phyloP scores from a whole-genome alignment of 2,329 filamentous ascomycete species.

The Aspergillus sp. region DNA sequence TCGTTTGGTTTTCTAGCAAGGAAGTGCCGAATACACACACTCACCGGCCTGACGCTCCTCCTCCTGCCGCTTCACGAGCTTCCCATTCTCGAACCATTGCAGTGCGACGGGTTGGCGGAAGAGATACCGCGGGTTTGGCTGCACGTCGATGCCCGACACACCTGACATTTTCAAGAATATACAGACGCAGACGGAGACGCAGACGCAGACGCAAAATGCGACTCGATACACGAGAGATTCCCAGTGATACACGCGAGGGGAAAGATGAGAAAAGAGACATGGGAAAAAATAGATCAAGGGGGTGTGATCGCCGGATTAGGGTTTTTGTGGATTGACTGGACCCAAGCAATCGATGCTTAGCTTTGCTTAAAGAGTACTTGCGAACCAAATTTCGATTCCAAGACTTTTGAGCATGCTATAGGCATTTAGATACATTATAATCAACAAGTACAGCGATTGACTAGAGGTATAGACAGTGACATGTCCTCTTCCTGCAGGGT shows the following conservation, averaged over 20 bases:
- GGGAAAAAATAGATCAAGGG: neutral
- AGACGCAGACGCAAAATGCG: neutral
- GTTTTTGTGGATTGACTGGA: neutral
- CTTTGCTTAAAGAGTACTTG: neutral
- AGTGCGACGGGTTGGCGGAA: conserved; percentile 37
- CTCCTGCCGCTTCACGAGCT: conserved; percentile 43
- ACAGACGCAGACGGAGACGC: too few relatives aligned
- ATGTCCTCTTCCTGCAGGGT: too few relatives aligned
- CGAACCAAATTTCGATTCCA: neutral
- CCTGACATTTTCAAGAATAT: neutral
- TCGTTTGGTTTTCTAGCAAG: too few relatives aligned
- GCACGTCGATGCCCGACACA: conserved; percentile 1
- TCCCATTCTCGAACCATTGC: conserved; percentile 49
- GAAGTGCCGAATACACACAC: neutral
- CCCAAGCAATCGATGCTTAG: neutral
- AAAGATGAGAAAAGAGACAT: neutral
- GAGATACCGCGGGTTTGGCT: conserved; percentile 27
- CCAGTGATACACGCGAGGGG: neutral
- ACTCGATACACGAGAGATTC: neutral
- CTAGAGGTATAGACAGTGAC: too few relatives aligned
- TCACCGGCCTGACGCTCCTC: conserved; percentile 40
- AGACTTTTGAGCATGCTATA: neutral
- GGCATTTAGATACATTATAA: too few relatives aligned
- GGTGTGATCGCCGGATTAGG: neutral
- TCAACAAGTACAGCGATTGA: too few relatives aligned